Base-by-base conservation (phyloP, 1,284 basidiomycete species). In the Pyrrhoderma lamaoense region DNA sequence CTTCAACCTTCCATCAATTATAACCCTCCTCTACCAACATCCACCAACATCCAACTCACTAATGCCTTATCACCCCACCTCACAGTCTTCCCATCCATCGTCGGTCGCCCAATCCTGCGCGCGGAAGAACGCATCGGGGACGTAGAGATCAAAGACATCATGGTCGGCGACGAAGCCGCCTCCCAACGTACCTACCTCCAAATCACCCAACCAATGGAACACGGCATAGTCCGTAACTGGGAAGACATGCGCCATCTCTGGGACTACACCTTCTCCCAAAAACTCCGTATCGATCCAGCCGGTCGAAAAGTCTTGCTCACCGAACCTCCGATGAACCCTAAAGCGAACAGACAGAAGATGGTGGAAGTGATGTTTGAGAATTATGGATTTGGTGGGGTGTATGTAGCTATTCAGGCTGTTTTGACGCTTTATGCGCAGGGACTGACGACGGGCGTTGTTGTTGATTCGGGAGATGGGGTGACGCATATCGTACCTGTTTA, bases 321-420 rank as follows among this genome's bases (percentile, higher is more conserved):
- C 0, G 96, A 99, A 68, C 96, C 96, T n/a, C 96, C 95, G 39
- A 98, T 99, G 95, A 99, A 99, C 70, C 96, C 96, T 3, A 92
- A 87, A 65, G 83, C 71, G 58, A 99, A 99, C 69, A 73, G 96
- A 61, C 85, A 94, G 68, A 77, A 81, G 65, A 98, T 99, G 94
- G 87, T 84, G 56, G 86, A 99, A 69, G 92, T 98, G 65, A 99
- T 99, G 95, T 98, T 99, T 65, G 96, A 99, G 71, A 89, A 96
- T 61, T 99, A 98, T 67, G 92, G 92, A 3, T 97, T 99, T 63
- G 85, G 85, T 19, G 91, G 93, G 0, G 92, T 99, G 53, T 99
- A 99, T 66, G 85, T 99, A 1, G 95, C 95, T 19, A 98, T 99
- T 60, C 96, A 99, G 74, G 96, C 95, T 3, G 96, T 99, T 42